Base-by-base conservation (phyloP, 306 rosid species). In the Prunus mira region DNA sequence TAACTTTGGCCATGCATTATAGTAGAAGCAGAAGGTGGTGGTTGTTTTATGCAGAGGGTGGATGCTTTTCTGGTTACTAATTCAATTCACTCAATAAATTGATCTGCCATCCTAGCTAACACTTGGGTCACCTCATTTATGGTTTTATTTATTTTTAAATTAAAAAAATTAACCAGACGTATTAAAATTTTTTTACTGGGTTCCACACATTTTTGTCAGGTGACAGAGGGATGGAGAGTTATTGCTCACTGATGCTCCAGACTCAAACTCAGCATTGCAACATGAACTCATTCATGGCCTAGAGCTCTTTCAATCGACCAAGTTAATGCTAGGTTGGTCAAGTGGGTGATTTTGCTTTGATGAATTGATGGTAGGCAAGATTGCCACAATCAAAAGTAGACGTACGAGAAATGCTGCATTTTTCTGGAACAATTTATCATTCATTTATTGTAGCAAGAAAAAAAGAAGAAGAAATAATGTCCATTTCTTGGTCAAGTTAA, bases 21-120 rank as follows among this genome's bases (percentile, higher is more conserved):
- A n/a, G 25, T 38, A 13, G 58, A 60, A 73, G 68, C 28, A 25
- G 77, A 18, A 58, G 55, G 77, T 73, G 55, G 77, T 73, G 68
- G 46, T 19, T 19, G 13, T 32, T 57, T 56, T 14, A 18, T 14
- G 54, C 0, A 3, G 60, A 49, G 22, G 3, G 32, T 24, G 6
- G 72, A 46, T 43, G 20, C 30, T 25, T 4, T 43, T 43, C 6
- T 24, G 34, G 34, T 19, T 22, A 68, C 73, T 15, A 14, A 27
- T 25, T 67, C 43, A 69, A 49, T 69, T 49, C 61, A 17, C 30
- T 69, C 9, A 62, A 27, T 63, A 32, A 60, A 25, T 63, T 63
- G 41, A 28, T 22, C 57, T 22, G 19, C 28, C 41, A 76, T 4
- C 27, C 46, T 11, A 47, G 80, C 80, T 58, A 77, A 67, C 61